Conservation (phyloP, 441 rosid species). For the Pelargonium myrrhifolium region DNA sequence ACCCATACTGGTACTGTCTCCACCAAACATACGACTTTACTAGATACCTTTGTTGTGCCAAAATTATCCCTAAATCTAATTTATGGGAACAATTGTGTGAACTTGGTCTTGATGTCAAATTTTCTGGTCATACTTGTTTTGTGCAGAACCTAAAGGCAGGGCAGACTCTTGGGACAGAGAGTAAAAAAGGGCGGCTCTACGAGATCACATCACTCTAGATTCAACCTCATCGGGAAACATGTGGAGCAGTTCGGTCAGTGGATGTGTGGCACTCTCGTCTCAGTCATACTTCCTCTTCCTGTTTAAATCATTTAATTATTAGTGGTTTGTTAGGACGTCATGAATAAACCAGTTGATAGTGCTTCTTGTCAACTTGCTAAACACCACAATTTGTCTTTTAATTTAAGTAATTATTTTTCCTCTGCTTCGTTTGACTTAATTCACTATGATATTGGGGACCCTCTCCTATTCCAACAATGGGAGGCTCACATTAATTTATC, state of each 20-base stretch:
- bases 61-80: conserved; percentile 12
- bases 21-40: background rate
- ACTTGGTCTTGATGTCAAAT: background rate
- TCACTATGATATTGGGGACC: conserved; percentile 9
- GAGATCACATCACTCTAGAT: conserved; percentile 3
- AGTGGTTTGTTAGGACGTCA: conserved; percentile 5
- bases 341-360: background rate
- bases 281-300: background rate
- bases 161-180: conserved; percentile 3
- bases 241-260: background rate
- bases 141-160: conserved; percentile 14
- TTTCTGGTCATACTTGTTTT: conserved; percentile 7
- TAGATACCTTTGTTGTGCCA: background rate
- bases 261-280: background rate
- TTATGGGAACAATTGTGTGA: conserved; percentile 12
- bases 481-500: conserved; percentile 1
- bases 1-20: background rate
- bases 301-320: background rate
- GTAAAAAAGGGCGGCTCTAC: conserved; percentile 11
- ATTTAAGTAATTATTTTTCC: background rate
- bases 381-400: conserved; percentile 6
- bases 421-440: background rate
- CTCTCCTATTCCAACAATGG: background rate
- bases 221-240: background rate
- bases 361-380: background rate